These are phyloP conservation scores for Fusarium heterosporum DNA, from an alignment of 2,329 filamentous ascomycete genomes.

Conservation along the genomic window DNA sequence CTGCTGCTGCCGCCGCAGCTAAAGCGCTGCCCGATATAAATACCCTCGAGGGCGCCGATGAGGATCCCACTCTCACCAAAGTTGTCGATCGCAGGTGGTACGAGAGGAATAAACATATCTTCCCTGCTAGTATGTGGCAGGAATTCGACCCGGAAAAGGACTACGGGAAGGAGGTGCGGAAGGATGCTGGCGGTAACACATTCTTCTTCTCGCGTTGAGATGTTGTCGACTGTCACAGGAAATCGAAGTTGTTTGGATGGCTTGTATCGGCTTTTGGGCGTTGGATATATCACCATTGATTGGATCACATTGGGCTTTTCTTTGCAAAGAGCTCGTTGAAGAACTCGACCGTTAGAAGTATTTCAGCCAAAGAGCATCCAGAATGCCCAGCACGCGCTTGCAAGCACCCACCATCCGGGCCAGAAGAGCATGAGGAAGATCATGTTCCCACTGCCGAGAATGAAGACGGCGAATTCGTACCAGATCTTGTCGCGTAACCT, in stretches of 20 bases:
- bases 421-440: conserved; percentile 65
- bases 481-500: conserved; percentile 60
- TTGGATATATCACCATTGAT: conserved; percentile 19
- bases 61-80: conserved; percentile 87
- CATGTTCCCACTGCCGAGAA: conserved; percentile 63
- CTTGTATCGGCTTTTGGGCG: conserved; percentile 6
- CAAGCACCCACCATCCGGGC: conserved; percentile 67
- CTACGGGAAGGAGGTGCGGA: conserved; percentile 80
- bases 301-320: conserved; percentile 17
- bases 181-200: conserved; percentile 88
- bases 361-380: conserved; percentile 53
- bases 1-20: conserved; percentile 54
- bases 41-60: conserved; percentile 77
- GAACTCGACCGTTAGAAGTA: conserved; percentile 12
- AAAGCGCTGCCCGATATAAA: conserved; percentile 60
- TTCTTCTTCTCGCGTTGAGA: conserved; percentile 80
- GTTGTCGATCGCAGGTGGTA: conserved; percentile 98
- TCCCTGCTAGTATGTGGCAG: conserved; percentile 94
- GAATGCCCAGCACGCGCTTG: conserved; percentile 49
- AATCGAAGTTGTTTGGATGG: conserved; percentile 3
- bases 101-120: conserved; percentile 97
- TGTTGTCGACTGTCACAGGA: conserved; percentile 10
- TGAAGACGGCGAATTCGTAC: conserved; percentile 63
- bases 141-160: conserved; percentile 93
- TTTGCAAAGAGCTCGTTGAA: conserved; percentile 17